Evolutionary conservation across 371 early-diverging fungal genomes (phyloP).

Genomic region (Apophysomyces ossiformis): DNA sequence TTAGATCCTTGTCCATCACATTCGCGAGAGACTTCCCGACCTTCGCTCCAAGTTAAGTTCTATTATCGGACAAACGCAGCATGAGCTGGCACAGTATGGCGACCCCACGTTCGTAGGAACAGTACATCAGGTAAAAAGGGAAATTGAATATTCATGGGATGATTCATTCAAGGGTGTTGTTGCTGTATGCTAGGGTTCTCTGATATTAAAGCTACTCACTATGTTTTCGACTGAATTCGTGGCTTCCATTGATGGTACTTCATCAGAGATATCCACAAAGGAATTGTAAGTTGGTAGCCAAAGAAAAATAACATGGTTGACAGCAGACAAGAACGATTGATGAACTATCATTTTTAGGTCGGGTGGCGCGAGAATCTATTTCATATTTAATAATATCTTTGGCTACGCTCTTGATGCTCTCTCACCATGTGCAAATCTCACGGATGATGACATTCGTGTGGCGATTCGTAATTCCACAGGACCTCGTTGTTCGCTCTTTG

Average conservation of each 20-base stretch:
- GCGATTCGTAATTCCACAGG: conserved; percentile 92
- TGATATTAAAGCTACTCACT: conserved; percentile 79
- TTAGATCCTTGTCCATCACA: conserved; percentile 79
- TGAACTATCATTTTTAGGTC: conserved; percentile 30
- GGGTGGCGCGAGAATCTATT: conserved; percentile 91
- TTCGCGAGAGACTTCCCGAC: conserved; percentile 81
- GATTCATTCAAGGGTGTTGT: background rate
- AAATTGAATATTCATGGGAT: conserved; percentile 38
- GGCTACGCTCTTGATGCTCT: conserved; percentile 79
- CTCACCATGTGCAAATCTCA: conserved; percentile 76
- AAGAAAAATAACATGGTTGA: background rate
- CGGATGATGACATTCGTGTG: conserved; percentile 83
- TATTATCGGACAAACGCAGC: conserved; percentile 79
- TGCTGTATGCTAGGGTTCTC: conserved; percentile 53
- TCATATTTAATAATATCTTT: conserved; percentile 88
- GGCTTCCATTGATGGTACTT: conserved; percentile 83
- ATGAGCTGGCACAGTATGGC: conserved; percentile 79
- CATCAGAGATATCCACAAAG: conserved; percentile 84
- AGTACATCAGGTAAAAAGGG: conserved; percentile 61
- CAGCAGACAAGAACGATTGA: background rate
- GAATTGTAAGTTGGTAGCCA: conserved; percentile 69
- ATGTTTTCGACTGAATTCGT: conserved; percentile 82
- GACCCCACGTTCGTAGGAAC: conserved; percentile 61
- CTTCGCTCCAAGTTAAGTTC: conserved; percentile 82
- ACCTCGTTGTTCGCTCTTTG: conserved; percentile 86